These are phyloP conservation scores for Cantharellus anzutake DNA, from an alignment of 768 basidiomycete species.

Conservation along the genomic window DNA sequence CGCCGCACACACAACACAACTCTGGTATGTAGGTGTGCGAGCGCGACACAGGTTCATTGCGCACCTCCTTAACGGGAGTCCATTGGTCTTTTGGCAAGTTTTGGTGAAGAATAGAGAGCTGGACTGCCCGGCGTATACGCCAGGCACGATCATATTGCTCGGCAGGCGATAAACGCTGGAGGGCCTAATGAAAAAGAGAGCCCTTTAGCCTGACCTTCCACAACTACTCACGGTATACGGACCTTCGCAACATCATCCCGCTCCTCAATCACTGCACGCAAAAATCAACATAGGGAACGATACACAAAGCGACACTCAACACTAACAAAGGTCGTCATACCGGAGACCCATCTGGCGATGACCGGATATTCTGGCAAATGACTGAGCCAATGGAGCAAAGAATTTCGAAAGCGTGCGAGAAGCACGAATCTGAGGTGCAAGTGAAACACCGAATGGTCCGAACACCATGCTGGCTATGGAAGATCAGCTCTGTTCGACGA, in stretches of 20 bases:
- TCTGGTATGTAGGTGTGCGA: too few relatives aligned
- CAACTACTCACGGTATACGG: slow-evolving; percentile 12
- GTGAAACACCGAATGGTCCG: slow-evolving; percentile 40
- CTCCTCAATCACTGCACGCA: slow-evolving; percentile 50
- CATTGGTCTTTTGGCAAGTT: slow-evolving; percentile 68
- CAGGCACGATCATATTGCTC: slow-evolving; percentile 81
- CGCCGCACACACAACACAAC: too few relatives aligned
- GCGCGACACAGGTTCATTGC: slow-evolving; percentile 10
- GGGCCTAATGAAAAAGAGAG: slow-evolving; percentile 33
- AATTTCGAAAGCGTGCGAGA: slow-evolving; percentile 45
- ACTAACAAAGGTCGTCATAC: slow-evolving; percentile 88
- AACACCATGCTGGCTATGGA: slow-evolving; percentile 1
- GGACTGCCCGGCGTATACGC: slow-evolving; percentile 72
- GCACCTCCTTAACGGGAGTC: slow-evolving; percentile 56
- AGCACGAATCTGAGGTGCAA: slow-evolving; percentile 57
- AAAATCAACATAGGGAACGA: slow-evolving; percentile 6
- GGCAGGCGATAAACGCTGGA: slow-evolving; percentile 56
- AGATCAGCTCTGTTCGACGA: too few relatives aligned
- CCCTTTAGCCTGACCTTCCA: neutral
- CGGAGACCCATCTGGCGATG: slow-evolving; percentile 77
- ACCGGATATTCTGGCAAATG: slow-evolving; percentile 65
- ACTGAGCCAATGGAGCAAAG: slow-evolving; percentile 60
- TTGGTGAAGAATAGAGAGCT: slow-evolving; percentile 60
- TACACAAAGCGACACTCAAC: neutral
- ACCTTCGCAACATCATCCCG: slow-evolving; percentile 61